Evolutionary conservation across 495 filamentous ascomycete species (phyloP).

Genomic region (Tuber indicum): DNA sequence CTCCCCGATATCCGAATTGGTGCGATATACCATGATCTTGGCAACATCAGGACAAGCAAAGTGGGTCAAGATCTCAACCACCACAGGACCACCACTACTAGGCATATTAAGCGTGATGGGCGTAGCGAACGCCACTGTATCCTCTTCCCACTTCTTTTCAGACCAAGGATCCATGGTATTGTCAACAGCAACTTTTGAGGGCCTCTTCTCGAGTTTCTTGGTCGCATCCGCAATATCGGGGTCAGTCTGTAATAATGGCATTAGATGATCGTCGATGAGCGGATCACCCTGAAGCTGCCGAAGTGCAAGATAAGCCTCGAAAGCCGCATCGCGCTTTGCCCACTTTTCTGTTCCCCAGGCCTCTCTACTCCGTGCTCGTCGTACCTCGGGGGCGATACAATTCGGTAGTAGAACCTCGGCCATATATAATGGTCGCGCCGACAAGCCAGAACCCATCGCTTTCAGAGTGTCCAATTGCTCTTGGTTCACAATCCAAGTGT

Average conservation of each 20-base stretch:
- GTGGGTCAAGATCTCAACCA: slow-evolving; percentile 44
- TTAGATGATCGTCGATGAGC: slow-evolving; percentile 70
- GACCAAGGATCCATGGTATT: slow-evolving; percentile 61
- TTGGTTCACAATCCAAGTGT: slow-evolving; percentile 41
- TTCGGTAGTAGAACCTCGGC: slow-evolving; percentile 66
- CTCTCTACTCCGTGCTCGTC: slow-evolving; percentile 49
- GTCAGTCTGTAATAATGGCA: slow-evolving; percentile 52
- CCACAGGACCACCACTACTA: slow-evolving; percentile 13
- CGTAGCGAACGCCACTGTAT: slow-evolving; percentile 26
- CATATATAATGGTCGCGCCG: slow-evolving; percentile 28
- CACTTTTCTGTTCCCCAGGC: slow-evolving; percentile 66
- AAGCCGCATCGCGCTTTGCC: slow-evolving; percentile 76
- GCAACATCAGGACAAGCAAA: slow-evolving; percentile 38
- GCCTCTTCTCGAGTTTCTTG: slow-evolving; percentile 46
- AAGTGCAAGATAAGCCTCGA: slow-evolving; percentile 68
- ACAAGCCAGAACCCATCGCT: slow-evolving; percentile 28
- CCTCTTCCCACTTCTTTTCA: slow-evolving; percentile 28
- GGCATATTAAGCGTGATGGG: slow-evolving; percentile 25
- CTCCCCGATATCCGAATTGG: slow-evolving; percentile 30
- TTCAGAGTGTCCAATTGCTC: slow-evolving; percentile 1
- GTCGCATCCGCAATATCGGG: slow-evolving; percentile 35
- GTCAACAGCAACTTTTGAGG: slow-evolving; percentile 50
- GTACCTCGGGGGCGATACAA: slow-evolving; percentile 59
- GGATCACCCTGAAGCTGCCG: slow-evolving; percentile 51
- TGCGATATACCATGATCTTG: slow-evolving; percentile 48